Evolutionary conservation across 768 basidiomycete species (phyloP).

Genomic region (Daedalea quercina): DNA sequence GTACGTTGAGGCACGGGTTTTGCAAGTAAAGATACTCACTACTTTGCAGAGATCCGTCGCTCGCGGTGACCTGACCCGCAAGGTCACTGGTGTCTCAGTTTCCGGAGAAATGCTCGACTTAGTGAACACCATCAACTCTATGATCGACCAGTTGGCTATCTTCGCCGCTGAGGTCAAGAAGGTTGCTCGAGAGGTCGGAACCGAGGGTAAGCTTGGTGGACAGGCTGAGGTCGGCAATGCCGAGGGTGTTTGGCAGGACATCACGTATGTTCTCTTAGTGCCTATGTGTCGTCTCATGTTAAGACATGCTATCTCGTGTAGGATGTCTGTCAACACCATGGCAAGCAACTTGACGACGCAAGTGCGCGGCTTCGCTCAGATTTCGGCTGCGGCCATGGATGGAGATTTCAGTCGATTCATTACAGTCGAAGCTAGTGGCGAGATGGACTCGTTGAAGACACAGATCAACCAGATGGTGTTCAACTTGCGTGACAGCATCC

Average conservation of each 20-base stretch:
- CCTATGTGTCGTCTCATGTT: slow-evolving; percentile 13
- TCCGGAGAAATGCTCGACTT: slow-evolving; percentile 95
- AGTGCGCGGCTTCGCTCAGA: slow-evolving; percentile 98
- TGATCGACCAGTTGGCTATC: slow-evolving; percentile 62
- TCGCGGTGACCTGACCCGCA: slow-evolving; percentile 86
- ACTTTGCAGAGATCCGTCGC: slow-evolving; percentile 78
- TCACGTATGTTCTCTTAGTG: slow-evolving; percentile 60
- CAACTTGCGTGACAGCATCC: slow-evolving; percentile 91
- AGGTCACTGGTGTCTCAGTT: slow-evolving; percentile 88
- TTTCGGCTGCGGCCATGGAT: slow-evolving; percentile 96
- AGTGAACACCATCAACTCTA: slow-evolving; percentile 95
- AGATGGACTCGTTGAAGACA: slow-evolving; percentile 99
- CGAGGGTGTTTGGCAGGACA: slow-evolving; percentile 98
- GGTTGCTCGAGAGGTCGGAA: slow-evolving; percentile 95
- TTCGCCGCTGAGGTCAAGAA: slow-evolving; percentile 85
- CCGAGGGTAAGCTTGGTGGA: slow-evolving; percentile 97
- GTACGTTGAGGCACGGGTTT: slow-evolving; percentile 34
- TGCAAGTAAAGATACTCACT: not conserved
- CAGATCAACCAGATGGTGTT: slow-evolving; percentile 99
- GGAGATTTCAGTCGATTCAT: slow-evolving; percentile 99
- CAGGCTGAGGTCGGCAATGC: slow-evolving; percentile 96
- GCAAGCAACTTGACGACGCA: slow-evolving; percentile 94
- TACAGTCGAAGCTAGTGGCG: slow-evolving; percentile 96
- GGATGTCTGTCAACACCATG: slow-evolving; percentile 97
- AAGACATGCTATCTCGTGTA: slow-evolving; percentile 24